Conservation (phyloP, 2,329 filamentous ascomycete genomes). For the Pseudogymnoascus sp. region DNA sequence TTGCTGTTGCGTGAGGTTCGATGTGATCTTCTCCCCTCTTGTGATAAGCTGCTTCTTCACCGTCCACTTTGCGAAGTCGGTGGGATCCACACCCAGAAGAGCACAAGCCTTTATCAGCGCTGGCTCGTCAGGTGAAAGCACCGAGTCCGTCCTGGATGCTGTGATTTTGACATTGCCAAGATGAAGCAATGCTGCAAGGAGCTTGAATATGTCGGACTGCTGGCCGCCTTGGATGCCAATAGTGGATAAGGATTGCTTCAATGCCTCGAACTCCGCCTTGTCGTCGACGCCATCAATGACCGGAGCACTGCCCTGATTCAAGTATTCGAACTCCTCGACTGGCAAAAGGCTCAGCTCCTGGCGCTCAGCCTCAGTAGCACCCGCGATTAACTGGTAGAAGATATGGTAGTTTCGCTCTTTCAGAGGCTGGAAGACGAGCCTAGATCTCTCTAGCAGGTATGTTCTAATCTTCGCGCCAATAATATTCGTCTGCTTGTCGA, state of each 20-base stretch:
- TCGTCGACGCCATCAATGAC: conserved; percentile 93
- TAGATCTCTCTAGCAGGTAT: conserved; percentile 88
- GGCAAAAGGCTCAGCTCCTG: conserved; percentile 71
- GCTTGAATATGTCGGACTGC: conserved; percentile 78
- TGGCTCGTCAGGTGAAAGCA: conserved; percentile 71
- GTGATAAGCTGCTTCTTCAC: conserved; percentile 98
- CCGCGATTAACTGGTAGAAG: conserved; percentile 94
- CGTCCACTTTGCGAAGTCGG: conserved; percentile 92
- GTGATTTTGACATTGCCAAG: conserved; percentile 96
- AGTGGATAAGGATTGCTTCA: conserved; percentile 74
- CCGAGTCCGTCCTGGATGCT: conserved; percentile 79
- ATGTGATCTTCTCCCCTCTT: conserved; percentile 93
- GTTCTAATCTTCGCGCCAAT: conserved; percentile 96
- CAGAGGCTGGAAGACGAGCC: conserved; percentile 91
- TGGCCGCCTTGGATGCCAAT: conserved; percentile 71
- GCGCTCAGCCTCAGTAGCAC: conserved; percentile 75
- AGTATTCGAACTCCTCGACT: conserved; percentile 86
- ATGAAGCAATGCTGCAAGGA: conserved; percentile 85
- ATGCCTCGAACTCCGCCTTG: conserved; percentile 85
- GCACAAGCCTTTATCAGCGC: conserved; percentile 71
- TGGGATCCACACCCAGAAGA: conserved; percentile 78
- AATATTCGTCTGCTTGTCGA: conserved; percentile 88
- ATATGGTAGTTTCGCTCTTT: conserved; percentile 99
- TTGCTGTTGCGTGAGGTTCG: conserved; percentile 87
- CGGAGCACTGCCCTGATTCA: conserved; percentile 89